Percentiles rank a stretch among this genome's conserved stretches.
Conservation (phyloP, 352 stramenopile species). For the Globisporangium solare region DNA sequence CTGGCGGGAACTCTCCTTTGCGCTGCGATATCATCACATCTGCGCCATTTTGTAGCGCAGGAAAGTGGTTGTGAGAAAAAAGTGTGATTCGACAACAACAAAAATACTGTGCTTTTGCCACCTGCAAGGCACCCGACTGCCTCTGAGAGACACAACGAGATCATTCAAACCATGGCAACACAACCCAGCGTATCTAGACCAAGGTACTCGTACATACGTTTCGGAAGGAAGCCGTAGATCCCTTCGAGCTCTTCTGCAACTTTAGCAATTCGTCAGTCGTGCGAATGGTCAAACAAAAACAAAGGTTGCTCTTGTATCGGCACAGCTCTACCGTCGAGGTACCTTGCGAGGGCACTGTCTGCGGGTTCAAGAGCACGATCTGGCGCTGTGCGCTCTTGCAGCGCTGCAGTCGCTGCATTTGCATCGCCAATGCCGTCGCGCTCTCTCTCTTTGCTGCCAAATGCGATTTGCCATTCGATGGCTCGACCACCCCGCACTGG, state of each 20-base stretch:
- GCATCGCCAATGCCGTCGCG: constrained; percentile 5
- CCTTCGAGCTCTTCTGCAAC: constrained; percentile 49
- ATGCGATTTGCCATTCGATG: too few species aligned
- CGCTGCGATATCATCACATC: constrained; percentile 78
- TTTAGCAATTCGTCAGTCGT: constrained; percentile 14
- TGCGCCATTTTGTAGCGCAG: constrained; percentile 10
- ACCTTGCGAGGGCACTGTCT: constrained; percentile 45
- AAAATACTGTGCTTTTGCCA: constrained; percentile 5
- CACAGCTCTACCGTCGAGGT: too few species aligned
- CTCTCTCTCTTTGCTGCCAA: not conserved
- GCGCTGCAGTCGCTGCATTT: constrained; percentile 30
- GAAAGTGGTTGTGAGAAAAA: not conserved
- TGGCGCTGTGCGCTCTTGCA: constrained; percentile 39
- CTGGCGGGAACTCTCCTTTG: constrained; percentile 58
- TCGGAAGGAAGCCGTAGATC: constrained; percentile 49
- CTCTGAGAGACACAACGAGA: constrained; percentile 16
- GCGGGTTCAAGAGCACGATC: constrained; percentile 54
- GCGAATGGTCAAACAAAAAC: not conserved
- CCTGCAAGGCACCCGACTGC: constrained; percentile 51
- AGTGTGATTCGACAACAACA: not conserved
- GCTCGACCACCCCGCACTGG: too few species aligned
- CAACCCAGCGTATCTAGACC: not conserved
- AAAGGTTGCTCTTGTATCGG: too few species aligned
- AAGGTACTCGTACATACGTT: constrained; percentile 18
- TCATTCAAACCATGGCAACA: not conserved